Percentiles rank a stretch among this genome's conserved stretches.
phyloP scores from a whole-genome alignment of 176 grass and related monocot genomes.

The Paspalum vaginatum region DNA sequence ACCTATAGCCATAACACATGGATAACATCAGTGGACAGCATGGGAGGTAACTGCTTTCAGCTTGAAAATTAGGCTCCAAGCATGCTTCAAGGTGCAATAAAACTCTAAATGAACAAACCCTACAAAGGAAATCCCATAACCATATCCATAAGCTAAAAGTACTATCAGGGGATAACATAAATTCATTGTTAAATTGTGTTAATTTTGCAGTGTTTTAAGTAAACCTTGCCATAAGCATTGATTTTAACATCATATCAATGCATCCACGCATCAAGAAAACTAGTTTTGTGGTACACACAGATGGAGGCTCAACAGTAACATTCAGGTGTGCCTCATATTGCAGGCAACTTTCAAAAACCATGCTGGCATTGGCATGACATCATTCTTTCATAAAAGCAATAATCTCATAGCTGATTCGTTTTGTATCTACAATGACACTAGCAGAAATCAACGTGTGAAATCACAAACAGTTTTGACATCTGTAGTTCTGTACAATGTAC shows the following conservation, averaged over 20 bases:
- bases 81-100: slow-evolving; percentile 3
- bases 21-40: slow-evolving; percentile 21
- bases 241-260: not conserved
- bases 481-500: too few relatives aligned
- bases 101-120: not conserved
- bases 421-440: not conserved
- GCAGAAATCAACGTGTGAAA: not conserved
- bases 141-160: slow-evolving; percentile 9
- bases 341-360: slow-evolving; percentile 1
- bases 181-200: not conserved
- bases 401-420: not conserved
- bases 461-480: too few relatives aligned
- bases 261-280: not conserved
- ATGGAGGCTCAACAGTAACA: not conserved
- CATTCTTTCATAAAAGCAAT: not conserved
- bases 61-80: slow-evolving; percentile 31
- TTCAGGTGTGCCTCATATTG: not conserved
- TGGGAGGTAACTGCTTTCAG: not conserved
- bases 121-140: not conserved
- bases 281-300: not conserved
- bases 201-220: not conserved
- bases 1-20: slow-evolving; percentile 47
- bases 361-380: not conserved
- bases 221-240: not conserved
- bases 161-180: not conserved